These are phyloP conservation scores for Rutstroemia sp. DNA, from an alignment of 2,329 filamentous ascomycete genomes.

Conservation along the genomic window DNA sequence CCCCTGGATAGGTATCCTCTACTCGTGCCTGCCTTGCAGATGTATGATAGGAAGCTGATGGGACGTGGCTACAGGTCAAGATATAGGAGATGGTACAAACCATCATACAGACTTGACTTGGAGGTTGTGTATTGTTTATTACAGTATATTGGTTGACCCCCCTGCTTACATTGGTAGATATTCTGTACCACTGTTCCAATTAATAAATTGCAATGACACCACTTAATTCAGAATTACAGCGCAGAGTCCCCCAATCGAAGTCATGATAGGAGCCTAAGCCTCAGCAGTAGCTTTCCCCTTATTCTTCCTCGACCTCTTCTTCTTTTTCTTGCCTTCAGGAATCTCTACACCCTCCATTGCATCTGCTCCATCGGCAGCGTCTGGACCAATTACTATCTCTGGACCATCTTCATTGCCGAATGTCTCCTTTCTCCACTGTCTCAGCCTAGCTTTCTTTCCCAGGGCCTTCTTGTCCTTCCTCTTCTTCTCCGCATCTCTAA, in stretches of 20 bases:
- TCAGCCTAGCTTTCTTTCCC: slow-evolving; percentile 84
- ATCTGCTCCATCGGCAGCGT: slow-evolving; percentile 20
- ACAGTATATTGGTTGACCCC: neutral
- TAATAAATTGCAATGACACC: neutral
- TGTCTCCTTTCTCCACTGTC: slow-evolving; percentile 70
- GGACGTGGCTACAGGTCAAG: no score
- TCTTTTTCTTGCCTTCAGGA: slow-evolving; percentile 38
- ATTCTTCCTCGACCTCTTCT: slow-evolving; percentile 42
- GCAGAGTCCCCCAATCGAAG: neutral
- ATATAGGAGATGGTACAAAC: no score
- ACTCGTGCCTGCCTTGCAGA: no score
- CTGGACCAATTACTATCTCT: slow-evolving; percentile 24
- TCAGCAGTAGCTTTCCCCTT: slow-evolving; percentile 16
- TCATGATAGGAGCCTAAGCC: neutral
- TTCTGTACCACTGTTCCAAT: no score
- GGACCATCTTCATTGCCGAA: slow-evolving; percentile 46
- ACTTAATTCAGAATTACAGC: slow-evolving; percentile 4
- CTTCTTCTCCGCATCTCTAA: slow-evolving; percentile 85
- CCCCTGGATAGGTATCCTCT: no score
- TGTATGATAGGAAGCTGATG: no score
- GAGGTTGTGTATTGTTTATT: no score
- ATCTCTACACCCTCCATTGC: slow-evolving; percentile 26
- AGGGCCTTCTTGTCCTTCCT: slow-evolving; percentile 78
- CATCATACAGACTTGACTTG: no score
- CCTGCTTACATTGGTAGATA: neutral